Evolutionary conservation across 306 rosid species (phyloP), one percentile per base, ranked within the genome.

Genomic region (Rubus idaeus): DNA sequence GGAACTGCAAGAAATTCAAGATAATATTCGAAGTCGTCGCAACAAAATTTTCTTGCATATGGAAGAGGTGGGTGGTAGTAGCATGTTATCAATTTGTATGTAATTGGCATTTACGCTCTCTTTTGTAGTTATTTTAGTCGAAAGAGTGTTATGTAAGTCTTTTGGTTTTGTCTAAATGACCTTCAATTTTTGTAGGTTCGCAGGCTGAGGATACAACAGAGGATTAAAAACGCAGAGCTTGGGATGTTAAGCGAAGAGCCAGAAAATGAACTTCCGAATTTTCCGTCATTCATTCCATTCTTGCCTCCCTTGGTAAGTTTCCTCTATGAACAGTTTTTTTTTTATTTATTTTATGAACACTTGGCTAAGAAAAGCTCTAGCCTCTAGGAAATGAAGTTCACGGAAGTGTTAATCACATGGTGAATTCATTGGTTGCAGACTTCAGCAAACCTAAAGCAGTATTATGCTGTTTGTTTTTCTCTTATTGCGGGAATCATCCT

Each of bases 241-340:
- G 97, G 97, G 69, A 78, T 81, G 76, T 72, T 62, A 17, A 76
- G 61, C 40, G 97, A 90, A 66, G 90, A 87, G 86, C 93, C 62
- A 80, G 98, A 95, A 78, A 88, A 86, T 68, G 98, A 95, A 82
- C 95, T 95, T 83, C 98, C 97, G 17, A 80, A 88, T 75, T 92
- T 95, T 74, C 98, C 97, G 72, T 95, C 98, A 4, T 95, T 92
- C 83, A 95, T 95, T 76, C 98, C 98, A 14, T 95, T 95, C 84
- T 89, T 95, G 91, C 98, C 98, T 82, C 98, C 97, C 63, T 76
- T 92, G 89, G 98, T 95, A 78, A 84, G 90, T 64, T 82, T 85
- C 71, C 69, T 81, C 8, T 9, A 8, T 52, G 12, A 3, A 63
- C 21, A 18, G 37, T 64, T 21, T 55, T 44, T 21, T 26, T 60